phyloP scores from a whole-genome alignment of 2,329 filamentous ascomycete genomes.

The Xylaria sp. region DNA sequence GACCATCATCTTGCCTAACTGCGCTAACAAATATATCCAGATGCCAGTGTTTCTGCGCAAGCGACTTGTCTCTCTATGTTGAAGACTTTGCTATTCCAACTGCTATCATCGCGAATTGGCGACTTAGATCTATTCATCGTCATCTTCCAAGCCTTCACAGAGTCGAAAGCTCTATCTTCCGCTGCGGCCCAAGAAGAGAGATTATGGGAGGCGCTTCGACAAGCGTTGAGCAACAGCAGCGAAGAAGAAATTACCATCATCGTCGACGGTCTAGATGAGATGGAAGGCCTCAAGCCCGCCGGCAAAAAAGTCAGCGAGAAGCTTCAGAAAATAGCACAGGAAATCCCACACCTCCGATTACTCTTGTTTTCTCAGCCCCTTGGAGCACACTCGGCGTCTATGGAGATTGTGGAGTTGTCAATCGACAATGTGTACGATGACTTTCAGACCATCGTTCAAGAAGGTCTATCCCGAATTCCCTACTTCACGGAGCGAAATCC shows the following conservation, averaged over 20 bases:
- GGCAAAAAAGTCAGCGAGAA: slow-evolving; percentile 34
- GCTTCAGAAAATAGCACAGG: slow-evolving; percentile 28
- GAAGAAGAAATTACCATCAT: slow-evolving; percentile 33
- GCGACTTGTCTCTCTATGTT: slow-evolving; percentile 31
- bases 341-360: slow-evolving; percentile 24
- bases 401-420: slow-evolving; percentile 33
- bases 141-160: slow-evolving; percentile 29
- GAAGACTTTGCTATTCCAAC: slow-evolving; percentile 37
- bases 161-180: slow-evolving; percentile 27
- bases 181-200: slow-evolving; percentile 28
- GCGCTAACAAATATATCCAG: slow-evolving; percentile 11
- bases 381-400: slow-evolving; percentile 9
- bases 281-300: slow-evolving; percentile 35
- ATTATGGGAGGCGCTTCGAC: slow-evolving; percentile 33
- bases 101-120: slow-evolving; percentile 32
- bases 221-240: slow-evolving; percentile 28
- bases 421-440: slow-evolving; percentile 33
- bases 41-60: slow-evolving; percentile 29
- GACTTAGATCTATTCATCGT: slow-evolving; percentile 34
- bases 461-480: slow-evolving; percentile 24
- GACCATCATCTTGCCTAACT: too few species aligned
- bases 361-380: slow-evolving; percentile 35
- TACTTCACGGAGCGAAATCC: slow-evolving; percentile 20
- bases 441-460: slow-evolving; percentile 31
- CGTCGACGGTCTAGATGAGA: slow-evolving; percentile 36